Conservation (phyloP, 2,329 filamentous ascomycete genomes). For the Elsinoe batatas region DNA sequence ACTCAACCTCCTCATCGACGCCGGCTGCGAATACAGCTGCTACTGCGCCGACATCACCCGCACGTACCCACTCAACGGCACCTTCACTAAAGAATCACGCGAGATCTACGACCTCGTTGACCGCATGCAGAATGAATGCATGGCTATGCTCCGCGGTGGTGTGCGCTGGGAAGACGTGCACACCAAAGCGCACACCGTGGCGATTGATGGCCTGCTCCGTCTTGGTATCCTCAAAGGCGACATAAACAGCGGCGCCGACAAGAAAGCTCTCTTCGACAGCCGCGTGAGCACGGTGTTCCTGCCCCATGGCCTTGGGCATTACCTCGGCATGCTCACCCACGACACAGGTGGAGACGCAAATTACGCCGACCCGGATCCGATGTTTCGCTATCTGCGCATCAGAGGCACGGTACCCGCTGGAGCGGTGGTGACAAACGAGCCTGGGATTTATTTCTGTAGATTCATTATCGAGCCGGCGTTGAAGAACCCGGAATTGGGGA, state of each 20-base stretch:
- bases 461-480: slow-evolving; percentile 64
- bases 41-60: slow-evolving; percentile 60
- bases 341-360: slow-evolving; percentile 41
- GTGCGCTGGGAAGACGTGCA: slow-evolving; percentile 76
- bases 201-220: slow-evolving; percentile 65
- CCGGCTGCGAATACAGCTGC: slow-evolving; percentile 50
- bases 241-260: slow-evolving; percentile 31
- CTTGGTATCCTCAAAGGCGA: slow-evolving; percentile 66
- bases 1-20: slow-evolving; percentile 74
- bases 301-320: slow-evolving; percentile 43
- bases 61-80: slow-evolving; percentile 71
- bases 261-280: slow-evolving; percentile 37
- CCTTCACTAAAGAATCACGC: slow-evolving; percentile 58
- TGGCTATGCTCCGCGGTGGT: slow-evolving; percentile 60
- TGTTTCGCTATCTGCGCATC: slow-evolving; percentile 82
- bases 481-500: slow-evolving; percentile 48
- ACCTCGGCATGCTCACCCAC: slow-evolving; percentile 45
- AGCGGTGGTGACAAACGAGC: slow-evolving; percentile 88
- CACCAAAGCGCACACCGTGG: slow-evolving; percentile 65
- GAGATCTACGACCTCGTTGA: slow-evolving; percentile 57
- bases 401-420: slow-evolving; percentile 64
- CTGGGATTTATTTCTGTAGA: slow-evolving; percentile 71
- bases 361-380: slow-evolving; percentile 59
- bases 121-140: slow-evolving; percentile 75
- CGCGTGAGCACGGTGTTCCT: slow-evolving; percentile 41